Evolutionary conservation across 2,329 filamentous ascomycete genomes (phyloP).

Genomic region (Phialophora tarda): DNA sequence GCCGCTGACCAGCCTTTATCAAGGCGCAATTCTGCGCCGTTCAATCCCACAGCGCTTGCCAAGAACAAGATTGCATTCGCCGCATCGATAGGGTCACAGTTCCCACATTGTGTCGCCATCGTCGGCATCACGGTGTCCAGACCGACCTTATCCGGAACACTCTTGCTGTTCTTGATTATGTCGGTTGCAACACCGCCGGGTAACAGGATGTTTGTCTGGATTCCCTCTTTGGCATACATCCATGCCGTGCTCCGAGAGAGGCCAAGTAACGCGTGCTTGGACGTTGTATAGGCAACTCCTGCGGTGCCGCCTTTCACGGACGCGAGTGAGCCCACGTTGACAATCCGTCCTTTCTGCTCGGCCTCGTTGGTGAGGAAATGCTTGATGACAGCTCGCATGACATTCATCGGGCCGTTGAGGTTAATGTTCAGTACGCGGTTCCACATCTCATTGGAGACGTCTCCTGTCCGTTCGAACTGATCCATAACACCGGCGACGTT

Average conservation of each 20-base stretch:
- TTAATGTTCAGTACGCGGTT: slow-evolving; percentile 18
- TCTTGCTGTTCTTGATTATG: slow-evolving; percentile 16
- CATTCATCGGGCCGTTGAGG: slow-evolving; percentile 16
- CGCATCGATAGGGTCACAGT: slow-evolving; percentile 12
- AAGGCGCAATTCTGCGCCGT: slow-evolving; percentile 13
- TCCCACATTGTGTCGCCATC: slow-evolving; percentile 13
- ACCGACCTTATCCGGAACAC: slow-evolving; percentile 9
- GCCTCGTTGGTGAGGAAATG: slow-evolving; percentile 14
- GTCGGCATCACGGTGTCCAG: slow-evolving; percentile 17
- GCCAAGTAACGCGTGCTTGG: slow-evolving; percentile 19
- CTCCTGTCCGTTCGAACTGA: slow-evolving; percentile 18
- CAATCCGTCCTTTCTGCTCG: slow-evolving; percentile 20
- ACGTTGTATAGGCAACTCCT: slow-evolving; percentile 15
- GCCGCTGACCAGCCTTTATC: slow-evolving; percentile 14
- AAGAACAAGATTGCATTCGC: slow-evolving; percentile 15
- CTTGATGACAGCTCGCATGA: slow-evolving; percentile 15
- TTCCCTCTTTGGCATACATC: slow-evolving; percentile 23
- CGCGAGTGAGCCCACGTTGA: slow-evolving; percentile 19
- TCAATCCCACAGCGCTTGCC: slow-evolving; percentile 5
- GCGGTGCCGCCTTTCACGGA: slow-evolving; percentile 18
- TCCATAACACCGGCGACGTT: slow-evolving; percentile 20
- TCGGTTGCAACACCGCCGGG: slow-evolving; percentile 19
- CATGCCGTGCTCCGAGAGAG: slow-evolving; percentile 17
- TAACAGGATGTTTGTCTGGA: slow-evolving; percentile 15
- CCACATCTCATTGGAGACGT: slow-evolving; percentile 19